Evolutionary conservation across 306 rosid genomes (phyloP).

Genomic region (Astragalus glycyphyllos): DNA sequence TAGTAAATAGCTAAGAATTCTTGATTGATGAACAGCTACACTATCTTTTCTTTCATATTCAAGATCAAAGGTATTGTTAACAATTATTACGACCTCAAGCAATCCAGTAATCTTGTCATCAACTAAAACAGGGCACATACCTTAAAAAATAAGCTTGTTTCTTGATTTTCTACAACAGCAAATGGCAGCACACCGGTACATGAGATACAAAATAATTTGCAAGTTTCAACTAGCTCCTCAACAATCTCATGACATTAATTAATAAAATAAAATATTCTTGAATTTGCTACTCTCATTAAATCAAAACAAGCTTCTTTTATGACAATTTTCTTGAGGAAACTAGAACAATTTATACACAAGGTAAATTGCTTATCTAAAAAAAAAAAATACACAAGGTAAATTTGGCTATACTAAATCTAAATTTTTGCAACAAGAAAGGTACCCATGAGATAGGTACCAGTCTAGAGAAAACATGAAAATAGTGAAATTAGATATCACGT

Average conservation of each 20-base stretch:
- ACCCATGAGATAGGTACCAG: too few relatives aligned
- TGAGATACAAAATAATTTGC: background rate
- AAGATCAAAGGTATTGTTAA: background rate
- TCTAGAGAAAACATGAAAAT: too few relatives aligned
- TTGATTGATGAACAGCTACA: background rate
- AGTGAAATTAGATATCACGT: too few relatives aligned
- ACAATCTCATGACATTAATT: background rate
- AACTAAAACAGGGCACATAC: background rate
- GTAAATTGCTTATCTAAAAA: too few relatives aligned
- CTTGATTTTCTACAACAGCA: background rate
- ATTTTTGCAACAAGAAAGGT: conserved; percentile 42
- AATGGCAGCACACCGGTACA: background rate
- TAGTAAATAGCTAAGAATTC: background rate
- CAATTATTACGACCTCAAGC: background rate
- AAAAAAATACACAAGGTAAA: conserved; percentile 31
- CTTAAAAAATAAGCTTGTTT: background rate
- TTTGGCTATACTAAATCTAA: conserved; percentile 27
- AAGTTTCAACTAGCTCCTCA: background rate
- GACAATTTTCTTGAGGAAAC: conserved; percentile 1
- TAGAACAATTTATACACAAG: conserved; percentile 21
- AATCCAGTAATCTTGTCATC: conserved; percentile 7
- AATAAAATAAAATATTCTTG: conserved; percentile 7
- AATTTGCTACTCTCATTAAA: background rate
- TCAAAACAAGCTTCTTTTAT: conserved; percentile 10
- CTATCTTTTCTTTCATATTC: background rate